These are phyloP conservation scores for Bipolaris oryzae DNA, from an alignment of 2,329 filamentous ascomycete species.

Conservation along the genomic window DNA sequence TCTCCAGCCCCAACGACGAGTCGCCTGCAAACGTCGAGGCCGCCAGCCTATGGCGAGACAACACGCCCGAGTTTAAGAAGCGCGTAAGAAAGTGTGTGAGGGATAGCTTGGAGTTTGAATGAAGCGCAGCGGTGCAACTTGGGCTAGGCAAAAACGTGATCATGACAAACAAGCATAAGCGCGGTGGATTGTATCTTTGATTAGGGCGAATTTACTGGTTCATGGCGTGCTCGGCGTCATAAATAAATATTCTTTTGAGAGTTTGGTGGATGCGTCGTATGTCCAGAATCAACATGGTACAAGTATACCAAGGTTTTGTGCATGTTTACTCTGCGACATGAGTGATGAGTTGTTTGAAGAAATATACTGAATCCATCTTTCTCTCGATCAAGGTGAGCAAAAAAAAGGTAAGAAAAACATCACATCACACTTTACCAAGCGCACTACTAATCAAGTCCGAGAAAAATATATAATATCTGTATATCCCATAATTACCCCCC, in stretches of 20 bases:
- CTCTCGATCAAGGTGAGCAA: too few relatives aligned
- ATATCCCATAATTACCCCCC: too few relatives aligned
- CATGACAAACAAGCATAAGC: slow-evolving; percentile 12
- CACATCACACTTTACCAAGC: too few relatives aligned
- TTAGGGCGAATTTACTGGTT: slow-evolving; percentile 1
- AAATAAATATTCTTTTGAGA: not conserved
- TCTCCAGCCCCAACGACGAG: slow-evolving; percentile 96
- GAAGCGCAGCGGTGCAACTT: not conserved
- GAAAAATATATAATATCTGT: too few relatives aligned
- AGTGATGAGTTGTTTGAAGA: too few relatives aligned
- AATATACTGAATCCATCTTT: too few relatives aligned
- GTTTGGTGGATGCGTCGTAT: not conserved
- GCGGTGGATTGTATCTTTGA: slow-evolving; percentile 3
- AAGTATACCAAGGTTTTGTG: not conserved
- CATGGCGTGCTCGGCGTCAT: slow-evolving; percentile 3
- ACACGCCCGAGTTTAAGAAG: slow-evolving; percentile 80
- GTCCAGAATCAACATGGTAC: not conserved
- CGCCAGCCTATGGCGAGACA: slow-evolving; percentile 93
- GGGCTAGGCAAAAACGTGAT: not conserved
- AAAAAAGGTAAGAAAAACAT: too few relatives aligned
- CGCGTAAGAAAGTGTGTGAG: slow-evolving; percentile 83
- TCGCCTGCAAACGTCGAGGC: slow-evolving; percentile 95
- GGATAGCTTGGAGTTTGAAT: slow-evolving; percentile 50
- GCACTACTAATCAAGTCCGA: too few relatives aligned
- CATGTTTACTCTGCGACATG: not conserved